Evolutionary conservation across 139 green algal species (phyloP).

Genomic region (Coelastrella sp.): DNA sequence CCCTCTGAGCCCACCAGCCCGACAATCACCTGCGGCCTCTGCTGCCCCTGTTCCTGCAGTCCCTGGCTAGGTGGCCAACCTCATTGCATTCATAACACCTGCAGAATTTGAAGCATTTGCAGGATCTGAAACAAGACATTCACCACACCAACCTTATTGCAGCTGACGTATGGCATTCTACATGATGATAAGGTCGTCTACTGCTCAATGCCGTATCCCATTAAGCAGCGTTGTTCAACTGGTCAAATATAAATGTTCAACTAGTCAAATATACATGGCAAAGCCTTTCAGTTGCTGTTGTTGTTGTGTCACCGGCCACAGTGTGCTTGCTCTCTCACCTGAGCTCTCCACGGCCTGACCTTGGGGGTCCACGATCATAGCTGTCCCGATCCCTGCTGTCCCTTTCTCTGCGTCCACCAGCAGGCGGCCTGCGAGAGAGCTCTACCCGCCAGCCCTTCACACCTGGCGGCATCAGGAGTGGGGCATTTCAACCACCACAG

Average conservation of each 20-base stretch:
- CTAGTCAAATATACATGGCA: not conserved
- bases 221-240: not conserved
- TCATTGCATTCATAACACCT: slow-evolving; percentile 53
- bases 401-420: not conserved
- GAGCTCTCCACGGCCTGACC: slow-evolving; percentile 23
- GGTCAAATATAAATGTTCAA: not conserved
- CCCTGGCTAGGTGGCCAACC: slow-evolving; percentile 36
- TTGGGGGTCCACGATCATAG: slow-evolving; percentile 13
- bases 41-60: slow-evolving; percentile 32
- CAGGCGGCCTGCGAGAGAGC: slow-evolving; percentile 28
- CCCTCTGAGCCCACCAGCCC: not conserved
- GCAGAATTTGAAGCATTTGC: not conserved
- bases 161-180: not conserved
- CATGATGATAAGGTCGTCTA: not conserved
- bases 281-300: not conserved
- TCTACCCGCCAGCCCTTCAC: slow-evolving; percentile 50
- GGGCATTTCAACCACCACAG: not conserved
- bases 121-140: not conserved
- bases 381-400: not conserved
- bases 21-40: not conserved
- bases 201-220: too few relatives aligned
- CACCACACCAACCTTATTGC: not conserved
- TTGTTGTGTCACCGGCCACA: too few relatives aligned
- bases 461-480: slow-evolving; percentile 21
- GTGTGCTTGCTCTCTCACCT: slow-evolving; percentile 10